Conservation (phyloP, 805 yeast species). For the Wilhelminamyces savonicus region DNA sequence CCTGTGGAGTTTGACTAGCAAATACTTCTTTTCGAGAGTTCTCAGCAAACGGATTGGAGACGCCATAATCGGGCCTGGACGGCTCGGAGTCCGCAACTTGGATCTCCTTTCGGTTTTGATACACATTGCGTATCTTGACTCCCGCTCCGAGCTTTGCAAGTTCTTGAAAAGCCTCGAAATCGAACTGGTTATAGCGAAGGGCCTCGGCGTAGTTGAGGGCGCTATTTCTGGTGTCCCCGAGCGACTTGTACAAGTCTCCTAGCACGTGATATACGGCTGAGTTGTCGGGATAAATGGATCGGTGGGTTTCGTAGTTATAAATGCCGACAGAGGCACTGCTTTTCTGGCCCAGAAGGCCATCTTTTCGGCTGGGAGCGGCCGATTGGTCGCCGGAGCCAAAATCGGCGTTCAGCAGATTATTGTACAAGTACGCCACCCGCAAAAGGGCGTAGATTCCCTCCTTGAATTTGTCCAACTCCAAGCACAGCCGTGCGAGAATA, state of each 20-base stretch:
- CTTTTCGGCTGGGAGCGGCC: neutral
- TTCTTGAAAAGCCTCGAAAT: constrained; percentile 82
- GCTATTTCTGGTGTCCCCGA: constrained; percentile 60
- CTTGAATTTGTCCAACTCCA: constrained; percentile 44
- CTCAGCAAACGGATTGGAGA: constrained; percentile 23
- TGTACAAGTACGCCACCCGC: constrained; percentile 24
- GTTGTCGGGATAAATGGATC: constrained; percentile 52
- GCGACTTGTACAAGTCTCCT: constrained; percentile 58
- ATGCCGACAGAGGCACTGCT: constrained; percentile 5
- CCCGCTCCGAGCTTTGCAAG: constrained; percentile 68
- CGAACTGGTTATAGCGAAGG: constrained; percentile 65
- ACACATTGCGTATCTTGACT: constrained; percentile 54
- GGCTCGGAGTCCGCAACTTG: constrained; percentile 44
- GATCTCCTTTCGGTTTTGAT: too few relatives aligned
- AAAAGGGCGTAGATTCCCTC: constrained; percentile 54
- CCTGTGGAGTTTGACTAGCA: constrained; percentile 12
- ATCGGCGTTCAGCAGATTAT: constrained; percentile 7
- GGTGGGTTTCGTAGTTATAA: constrained; percentile 32
- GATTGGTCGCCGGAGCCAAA: neutral
- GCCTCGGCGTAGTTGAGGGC: constrained; percentile 64
- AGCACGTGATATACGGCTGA: constrained; percentile 61
- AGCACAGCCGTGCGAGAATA: constrained; percentile 64
- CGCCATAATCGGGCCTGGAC: constrained; percentile 1
- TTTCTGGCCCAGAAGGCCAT: neutral
- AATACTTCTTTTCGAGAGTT: constrained; percentile 6